Percentiles rank a stretch among this genome's conserved stretches.
phyloP scores from a whole-genome alignment of 257 asterid species.

The Solanum sejunctum region DNA sequence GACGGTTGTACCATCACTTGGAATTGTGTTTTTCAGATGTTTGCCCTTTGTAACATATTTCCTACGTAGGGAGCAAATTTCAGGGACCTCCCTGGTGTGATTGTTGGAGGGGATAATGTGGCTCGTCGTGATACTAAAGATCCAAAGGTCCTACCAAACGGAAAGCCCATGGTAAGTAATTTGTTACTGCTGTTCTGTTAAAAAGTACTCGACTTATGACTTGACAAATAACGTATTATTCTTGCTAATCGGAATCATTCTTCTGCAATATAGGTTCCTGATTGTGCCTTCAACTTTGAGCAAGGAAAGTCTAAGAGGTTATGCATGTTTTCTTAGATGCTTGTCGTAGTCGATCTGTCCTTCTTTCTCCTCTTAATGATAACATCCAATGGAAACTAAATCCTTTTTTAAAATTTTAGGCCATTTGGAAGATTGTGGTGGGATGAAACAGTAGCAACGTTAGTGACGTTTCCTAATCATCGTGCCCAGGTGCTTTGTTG shows the following conservation, averaged over 20 bases:
- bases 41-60: background rate
- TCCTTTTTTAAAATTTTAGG: constrained; percentile 6
- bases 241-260: background rate
- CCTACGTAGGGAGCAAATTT: constrained; percentile 57
- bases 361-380: background rate
- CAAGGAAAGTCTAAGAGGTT: constrained; percentile 60
- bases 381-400: background rate
- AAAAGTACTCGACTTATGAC: background rate
- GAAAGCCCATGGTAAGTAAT: constrained; percentile 37
- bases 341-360: background rate
- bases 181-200: background rate
- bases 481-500: constrained; percentile 17
- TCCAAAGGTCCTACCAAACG: constrained; percentile 53
- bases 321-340: background rate
- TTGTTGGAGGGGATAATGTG: constrained; percentile 54
- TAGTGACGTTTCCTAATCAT: constrained; percentile 54
- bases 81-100: constrained; percentile 62
- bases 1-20: background rate
- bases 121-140: constrained; percentile 49
- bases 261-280: constrained; percentile 30
- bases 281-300: constrained; percentile 31
- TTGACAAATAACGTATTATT: background rate
- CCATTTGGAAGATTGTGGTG: constrained; percentile 85
- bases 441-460: constrained; percentile 82
- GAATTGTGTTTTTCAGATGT: background rate